phyloP scores from a whole-genome alignment of 805 yeast species.

The Lachancea quebecensis region DNA sequence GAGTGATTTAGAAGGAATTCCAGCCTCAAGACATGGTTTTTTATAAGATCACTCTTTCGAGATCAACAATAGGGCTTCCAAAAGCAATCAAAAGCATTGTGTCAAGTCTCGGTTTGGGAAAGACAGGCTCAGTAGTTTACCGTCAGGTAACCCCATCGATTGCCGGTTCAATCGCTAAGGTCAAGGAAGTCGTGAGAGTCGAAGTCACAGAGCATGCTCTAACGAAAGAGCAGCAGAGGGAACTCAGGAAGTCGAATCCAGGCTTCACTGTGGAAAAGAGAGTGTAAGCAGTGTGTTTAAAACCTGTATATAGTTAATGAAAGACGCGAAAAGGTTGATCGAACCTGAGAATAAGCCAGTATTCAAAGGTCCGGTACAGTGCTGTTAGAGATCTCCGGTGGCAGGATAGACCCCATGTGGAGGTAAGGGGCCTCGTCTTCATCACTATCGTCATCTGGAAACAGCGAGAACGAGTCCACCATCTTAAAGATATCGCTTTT shows the following conservation, averaged over 20 bases:
- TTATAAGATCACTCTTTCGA: slow-evolving; percentile 64
- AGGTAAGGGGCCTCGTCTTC: slow-evolving; percentile 1
- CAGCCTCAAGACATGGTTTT: slow-evolving; percentile 30
- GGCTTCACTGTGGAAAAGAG: slow-evolving; percentile 50
- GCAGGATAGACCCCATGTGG: slow-evolving; percentile 3
- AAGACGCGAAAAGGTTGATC: neutral
- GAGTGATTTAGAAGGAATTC: too few relatives aligned
- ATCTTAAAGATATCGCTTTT: slow-evolving; percentile 36
- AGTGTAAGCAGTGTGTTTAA: slow-evolving; percentile 8
- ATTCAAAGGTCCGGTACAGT: neutral
- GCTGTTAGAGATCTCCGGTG: slow-evolving; percentile 3
- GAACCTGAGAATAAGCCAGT: too few relatives aligned
- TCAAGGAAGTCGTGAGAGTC: slow-evolving; percentile 81
- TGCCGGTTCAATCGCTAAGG: slow-evolving; percentile 77
- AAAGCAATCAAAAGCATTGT: slow-evolving; percentile 57
- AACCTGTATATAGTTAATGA: slow-evolving; percentile 6
- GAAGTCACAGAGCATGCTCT: slow-evolving; percentile 56
- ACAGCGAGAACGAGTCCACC: slow-evolving; percentile 35
- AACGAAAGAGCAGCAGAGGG: slow-evolving; percentile 45
- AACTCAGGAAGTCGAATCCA: slow-evolving; percentile 52
- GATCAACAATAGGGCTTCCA: slow-evolving; percentile 86
- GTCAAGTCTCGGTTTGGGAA: slow-evolving; percentile 64
- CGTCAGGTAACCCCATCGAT: slow-evolving; percentile 66
- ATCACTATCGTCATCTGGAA: slow-evolving; percentile 30
- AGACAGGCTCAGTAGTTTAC: slow-evolving; percentile 67